Evolutionary conservation across 1,284 basidiomycete species (phyloP).

Genomic region (Ceratobasidium sp.): DNA sequence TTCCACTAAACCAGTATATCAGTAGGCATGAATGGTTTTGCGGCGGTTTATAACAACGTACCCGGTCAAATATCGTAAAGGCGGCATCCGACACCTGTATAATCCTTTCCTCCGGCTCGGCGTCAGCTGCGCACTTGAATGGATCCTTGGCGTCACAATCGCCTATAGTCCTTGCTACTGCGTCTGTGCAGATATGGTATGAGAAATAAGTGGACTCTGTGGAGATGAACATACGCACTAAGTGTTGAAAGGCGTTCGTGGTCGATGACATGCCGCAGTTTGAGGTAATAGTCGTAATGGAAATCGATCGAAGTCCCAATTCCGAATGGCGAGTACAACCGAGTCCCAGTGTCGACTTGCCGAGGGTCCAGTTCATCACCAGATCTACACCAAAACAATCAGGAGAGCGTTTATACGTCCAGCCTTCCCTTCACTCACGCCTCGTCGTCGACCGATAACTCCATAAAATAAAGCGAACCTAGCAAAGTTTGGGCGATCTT

Average conservation of each 20-base stretch:
- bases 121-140: not conserved
- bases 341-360: conserved; percentile 8
- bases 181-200: not conserved
- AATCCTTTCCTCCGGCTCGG: not conserved
- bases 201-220: no score
- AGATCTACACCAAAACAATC: not conserved
- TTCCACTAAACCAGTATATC: no score
- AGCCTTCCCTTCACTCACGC: not conserved
- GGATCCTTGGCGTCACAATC: conserved; percentile 15
- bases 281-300: conserved; percentile 22
- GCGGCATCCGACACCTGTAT: not conserved
- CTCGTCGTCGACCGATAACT: conserved; percentile 10
- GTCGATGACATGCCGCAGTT: not conserved
- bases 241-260: conserved; percentile 18
- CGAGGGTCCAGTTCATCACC: conserved; percentile 11
- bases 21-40: no score
- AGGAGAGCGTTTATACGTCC: not conserved
- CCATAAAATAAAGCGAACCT: conserved; percentile 34
- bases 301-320: conserved; percentile 40
- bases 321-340: conserved; percentile 38
- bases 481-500: conserved; percentile 17
- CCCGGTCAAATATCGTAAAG: conserved; percentile 16
- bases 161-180: not conserved
- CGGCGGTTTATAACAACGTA: no score
- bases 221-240: not conserved